Base-by-base conservation (phyloP, 1,284 basidiomycete species). In the Tilletia horrida region DNA sequence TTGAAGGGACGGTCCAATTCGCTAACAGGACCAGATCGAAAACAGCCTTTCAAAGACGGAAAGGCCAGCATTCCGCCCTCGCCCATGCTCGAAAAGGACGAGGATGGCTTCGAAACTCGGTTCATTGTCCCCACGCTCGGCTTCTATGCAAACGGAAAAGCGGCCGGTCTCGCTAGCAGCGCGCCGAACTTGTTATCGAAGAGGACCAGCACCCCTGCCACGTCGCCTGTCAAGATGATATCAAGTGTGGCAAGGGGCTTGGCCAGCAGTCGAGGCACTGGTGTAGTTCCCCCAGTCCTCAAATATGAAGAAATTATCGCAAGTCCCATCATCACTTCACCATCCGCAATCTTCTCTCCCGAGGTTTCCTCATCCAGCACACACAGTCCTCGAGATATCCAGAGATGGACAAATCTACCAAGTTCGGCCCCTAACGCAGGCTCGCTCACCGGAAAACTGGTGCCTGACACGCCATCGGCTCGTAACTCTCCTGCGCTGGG, bases 301-400 rank as follows among this genome's bases (percentile, higher is more conserved):
- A 52, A 27, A 21, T 52, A 52, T 27, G 50, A 52, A 14, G 50
- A 52, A 21, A 52, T 52, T 13, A 52, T 52, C 23, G 50, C 50
- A 16, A 52, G 50, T 25, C 50, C 50, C 50, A 27, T 52, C 50
- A 52, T 52, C 50, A 27, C 50, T 52, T 52, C 50, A 6, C 50
- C 50, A 21, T 52, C 50, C 11, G 50, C 50, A 6, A 27, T 52
- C 6, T 52, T 52, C 23, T 52, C 50, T 16, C 50, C 50, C 16
- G 50, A 52, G 23, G 27, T 52, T 11, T 25, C 21, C 50, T 25
- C 50, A 27, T 27, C 27, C 23, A 52, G 50, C 21, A 25, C 50
- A 13, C 50, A 52, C 50, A 52, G 50, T 27, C 50, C 50, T 13
- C n/a, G 50, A 27, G 50, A 52, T n/a, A 21, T 52, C 6, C 50